These are phyloP conservation scores for Aspergillus jensenii DNA, from an alignment of 2,329 filamentous ascomycete genomes.

Conservation along the genomic window DNA sequence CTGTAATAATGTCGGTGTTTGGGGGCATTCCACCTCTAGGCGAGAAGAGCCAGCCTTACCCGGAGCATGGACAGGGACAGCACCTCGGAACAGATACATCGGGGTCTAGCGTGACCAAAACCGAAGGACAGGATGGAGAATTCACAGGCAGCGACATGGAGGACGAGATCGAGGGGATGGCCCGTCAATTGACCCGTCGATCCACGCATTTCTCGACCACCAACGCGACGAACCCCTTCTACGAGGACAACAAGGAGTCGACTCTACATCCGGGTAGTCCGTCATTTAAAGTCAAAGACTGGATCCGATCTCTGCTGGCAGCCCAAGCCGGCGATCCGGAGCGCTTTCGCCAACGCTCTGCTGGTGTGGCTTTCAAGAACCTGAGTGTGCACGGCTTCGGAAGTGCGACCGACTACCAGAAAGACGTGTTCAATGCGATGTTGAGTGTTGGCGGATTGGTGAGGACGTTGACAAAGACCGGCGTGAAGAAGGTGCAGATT, in stretches of 20 bases:
- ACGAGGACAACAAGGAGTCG: conserved; percentile 32
- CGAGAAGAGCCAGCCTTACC: not conserved
- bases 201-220: conserved; percentile 31
- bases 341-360: conserved; percentile 54
- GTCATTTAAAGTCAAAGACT: conserved; percentile 47
- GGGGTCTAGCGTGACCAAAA: not conserved
- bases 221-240: conserved; percentile 34
- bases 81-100: not conserved
- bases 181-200: conserved; percentile 34
- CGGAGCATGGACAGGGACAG: too few relatives aligned
- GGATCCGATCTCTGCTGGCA: conserved; percentile 48
- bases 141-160: conserved; percentile 20
- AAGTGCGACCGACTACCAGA: conserved; percentile 67
- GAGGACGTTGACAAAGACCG: conserved; percentile 34
- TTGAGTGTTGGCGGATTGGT: conserved; percentile 33
- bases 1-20: not conserved
- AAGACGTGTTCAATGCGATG: conserved; percentile 39
- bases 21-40: not conserved
- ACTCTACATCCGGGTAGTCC: conserved; percentile 46
- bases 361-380: conserved; percentile 66
- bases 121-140: not conserved
- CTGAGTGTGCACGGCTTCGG: conserved; percentile 69
- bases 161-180: conserved; percentile 29
- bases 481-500: conserved; percentile 58
- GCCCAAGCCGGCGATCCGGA: conserved; percentile 52